These are phyloP conservation scores for Geotrichum candidum DNA, from an alignment of 1,139 yeast genomes.

Conservation along the genomic window DNA sequence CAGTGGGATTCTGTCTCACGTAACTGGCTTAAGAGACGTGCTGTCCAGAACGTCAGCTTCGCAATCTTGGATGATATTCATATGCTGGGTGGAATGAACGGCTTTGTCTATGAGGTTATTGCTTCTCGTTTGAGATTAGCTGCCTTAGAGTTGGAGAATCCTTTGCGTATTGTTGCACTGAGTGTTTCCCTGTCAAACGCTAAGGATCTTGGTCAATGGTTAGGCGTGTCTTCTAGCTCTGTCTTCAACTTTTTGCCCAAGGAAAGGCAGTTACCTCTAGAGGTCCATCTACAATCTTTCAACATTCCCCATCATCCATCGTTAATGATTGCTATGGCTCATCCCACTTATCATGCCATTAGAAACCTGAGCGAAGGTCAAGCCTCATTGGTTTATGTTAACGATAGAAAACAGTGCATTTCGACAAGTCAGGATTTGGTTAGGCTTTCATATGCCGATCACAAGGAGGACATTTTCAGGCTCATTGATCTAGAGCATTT, in stretches of 20 bases:
- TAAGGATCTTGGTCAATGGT: conserved; percentile 78
- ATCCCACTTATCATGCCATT: conserved; percentile 41
- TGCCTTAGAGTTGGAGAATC: conserved; percentile 52
- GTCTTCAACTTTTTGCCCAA: conserved; percentile 66
- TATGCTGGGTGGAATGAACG: conserved; percentile 50
- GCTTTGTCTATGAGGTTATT: conserved; percentile 61
- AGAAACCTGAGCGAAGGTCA: conserved; percentile 31
- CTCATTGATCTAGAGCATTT: conserved; percentile 38
- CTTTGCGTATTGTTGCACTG: conserved; percentile 56
- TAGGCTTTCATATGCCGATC: conserved; percentile 34
- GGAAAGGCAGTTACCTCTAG: conserved; percentile 51
- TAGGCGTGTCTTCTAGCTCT: conserved; percentile 57
- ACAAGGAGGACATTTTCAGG: conserved; percentile 37
- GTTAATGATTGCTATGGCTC: conserved; percentile 46
- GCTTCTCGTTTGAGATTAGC: conserved; percentile 69
- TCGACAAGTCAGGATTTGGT: conserved; percentile 47
- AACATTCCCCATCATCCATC: conserved; percentile 47
- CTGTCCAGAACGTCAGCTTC: conserved; percentile 60
- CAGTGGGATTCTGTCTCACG: conserved; percentile 70
- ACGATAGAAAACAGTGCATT: conserved; percentile 51
- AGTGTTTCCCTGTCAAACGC: conserved; percentile 68
- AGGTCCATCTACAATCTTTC: conserved; percentile 53
- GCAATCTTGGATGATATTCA: conserved; percentile 77
- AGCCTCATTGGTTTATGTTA: conserved; percentile 48
- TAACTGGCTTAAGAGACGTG: conserved; percentile 63